These are phyloP conservation scores for Boletus patriciae DNA, from an alignment of 768 basidiomycete genomes.

Conservation along the genomic window DNA sequence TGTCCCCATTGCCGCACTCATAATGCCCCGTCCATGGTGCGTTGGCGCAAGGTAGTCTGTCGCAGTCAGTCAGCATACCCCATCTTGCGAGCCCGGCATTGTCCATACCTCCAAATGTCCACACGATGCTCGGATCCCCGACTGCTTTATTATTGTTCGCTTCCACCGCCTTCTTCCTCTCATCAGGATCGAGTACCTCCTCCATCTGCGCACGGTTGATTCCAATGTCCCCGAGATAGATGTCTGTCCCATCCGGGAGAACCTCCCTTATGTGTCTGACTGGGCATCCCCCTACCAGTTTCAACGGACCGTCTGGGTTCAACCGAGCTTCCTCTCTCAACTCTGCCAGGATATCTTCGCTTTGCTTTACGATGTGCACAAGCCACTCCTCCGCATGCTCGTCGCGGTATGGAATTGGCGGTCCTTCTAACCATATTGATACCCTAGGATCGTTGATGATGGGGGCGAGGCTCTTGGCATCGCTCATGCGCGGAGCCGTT, in stretches of 20 bases:
- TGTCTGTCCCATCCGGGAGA: constrained; percentile 51
- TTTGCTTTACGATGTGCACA: constrained; percentile 14
- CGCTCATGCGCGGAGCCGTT: constrained; percentile 54
- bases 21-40: constrained; percentile 69
- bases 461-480: constrained; percentile 38
- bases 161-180: constrained; percentile 35
- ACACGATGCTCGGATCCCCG: constrained; percentile 59
- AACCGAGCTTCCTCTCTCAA: constrained; percentile 16
- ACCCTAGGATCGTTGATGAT: constrained; percentile 53
- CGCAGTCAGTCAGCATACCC: background rate
- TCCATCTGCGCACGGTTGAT: constrained; percentile 29
- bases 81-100: background rate
- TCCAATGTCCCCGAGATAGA: constrained; percentile 47
- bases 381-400: constrained; percentile 44
- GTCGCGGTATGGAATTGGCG: constrained; percentile 54
- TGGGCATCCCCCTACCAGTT: constrained; percentile 46
- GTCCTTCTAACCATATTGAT: constrained; percentile 43
- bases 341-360: constrained; percentile 22
- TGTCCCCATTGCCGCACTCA: constrained; percentile 61
- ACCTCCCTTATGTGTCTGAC: constrained; percentile 55
- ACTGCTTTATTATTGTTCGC: constrained; percentile 42
- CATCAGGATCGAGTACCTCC: constrained; percentile 37
- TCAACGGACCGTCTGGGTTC: constrained; percentile 24
- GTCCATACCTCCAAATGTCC: constrained; percentile 58
- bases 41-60: constrained; percentile 62